These are phyloP conservation scores for Pichia manshurica DNA, from an alignment of 805 yeast species.

Conservation along the genomic window DNA sequence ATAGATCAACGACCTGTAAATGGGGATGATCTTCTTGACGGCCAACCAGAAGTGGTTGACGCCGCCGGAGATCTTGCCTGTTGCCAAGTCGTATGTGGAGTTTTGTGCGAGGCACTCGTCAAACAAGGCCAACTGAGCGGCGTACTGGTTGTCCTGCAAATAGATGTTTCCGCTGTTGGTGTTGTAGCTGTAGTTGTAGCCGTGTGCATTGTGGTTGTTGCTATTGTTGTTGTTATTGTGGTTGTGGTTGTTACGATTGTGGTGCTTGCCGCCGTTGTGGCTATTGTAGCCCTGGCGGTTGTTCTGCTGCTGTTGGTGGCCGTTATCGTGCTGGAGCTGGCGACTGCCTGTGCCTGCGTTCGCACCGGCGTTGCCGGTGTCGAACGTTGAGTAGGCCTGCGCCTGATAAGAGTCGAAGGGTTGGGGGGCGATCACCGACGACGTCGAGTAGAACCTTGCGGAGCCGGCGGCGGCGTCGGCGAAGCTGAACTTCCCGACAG, in stretches of 20 bases:
- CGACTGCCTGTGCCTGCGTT: too few relatives aligned
- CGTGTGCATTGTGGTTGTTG: neutral
- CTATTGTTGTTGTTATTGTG: neutral
- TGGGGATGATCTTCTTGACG: conserved; percentile 43
- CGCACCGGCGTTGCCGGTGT: neutral
- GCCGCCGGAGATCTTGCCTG: conserved; percentile 35
- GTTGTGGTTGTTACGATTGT: neutral
- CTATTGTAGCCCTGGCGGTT: neutral
- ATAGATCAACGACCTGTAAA: conserved; percentile 42
- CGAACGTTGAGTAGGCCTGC: neutral
- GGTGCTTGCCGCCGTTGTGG: neutral
- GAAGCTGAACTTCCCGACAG: neutral
- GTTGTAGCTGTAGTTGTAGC: neutral
- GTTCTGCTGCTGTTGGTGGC: neutral
- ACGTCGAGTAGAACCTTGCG: neutral
- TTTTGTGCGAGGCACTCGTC: conserved; percentile 42
- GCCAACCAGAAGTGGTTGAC: conserved; percentile 50
- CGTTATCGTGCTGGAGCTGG: neutral
- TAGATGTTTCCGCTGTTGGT: conserved; percentile 1
- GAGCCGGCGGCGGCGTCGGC: neutral
- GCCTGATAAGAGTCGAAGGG: neutral
- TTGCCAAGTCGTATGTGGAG: conserved; percentile 33
- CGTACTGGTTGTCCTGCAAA: neutral
- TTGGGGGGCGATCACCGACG: neutral
- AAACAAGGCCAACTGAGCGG: conserved; percentile 24